Conservation (phyloP, 805 yeast species). For the Yarrowia sp. region DNA sequence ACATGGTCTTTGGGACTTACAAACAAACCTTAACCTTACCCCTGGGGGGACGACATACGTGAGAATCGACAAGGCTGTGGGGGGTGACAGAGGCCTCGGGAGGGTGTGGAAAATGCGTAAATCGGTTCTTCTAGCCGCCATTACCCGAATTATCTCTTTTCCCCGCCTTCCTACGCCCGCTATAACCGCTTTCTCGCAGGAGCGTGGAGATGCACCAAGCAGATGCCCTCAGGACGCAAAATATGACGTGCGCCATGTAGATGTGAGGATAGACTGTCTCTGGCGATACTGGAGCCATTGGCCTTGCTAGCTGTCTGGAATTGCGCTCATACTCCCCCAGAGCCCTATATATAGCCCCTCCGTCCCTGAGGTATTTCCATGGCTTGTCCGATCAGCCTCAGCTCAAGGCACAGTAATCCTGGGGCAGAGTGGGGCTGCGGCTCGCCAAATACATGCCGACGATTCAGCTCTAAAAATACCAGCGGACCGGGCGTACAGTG, state of each 20-base stretch:
- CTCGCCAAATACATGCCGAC: not conserved
- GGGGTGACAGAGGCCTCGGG: too few species aligned
- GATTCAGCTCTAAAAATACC: not conserved
- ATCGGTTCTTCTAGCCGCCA: too few species aligned
- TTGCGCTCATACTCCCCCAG: too few species aligned
- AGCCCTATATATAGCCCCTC: too few species aligned
- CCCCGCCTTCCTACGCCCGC: too few species aligned
- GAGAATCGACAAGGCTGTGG: too few species aligned
- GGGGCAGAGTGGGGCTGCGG: not conserved
- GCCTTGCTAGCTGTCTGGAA: too few species aligned
- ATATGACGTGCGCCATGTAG: constrained; percentile 2
- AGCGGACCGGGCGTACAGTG: not conserved
- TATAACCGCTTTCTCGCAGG: too few species aligned
- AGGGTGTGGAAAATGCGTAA: too few species aligned
- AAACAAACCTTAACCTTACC: constrained; percentile 21
- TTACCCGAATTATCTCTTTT: too few species aligned
- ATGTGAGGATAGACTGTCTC: not conserved
- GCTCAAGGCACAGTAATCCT: not conserved
- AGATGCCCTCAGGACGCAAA: constrained; percentile 10
- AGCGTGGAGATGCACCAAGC: not conserved
- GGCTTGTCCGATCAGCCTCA: not conserved
- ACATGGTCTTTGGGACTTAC: constrained; percentile 18
- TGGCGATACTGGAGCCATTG: too few species aligned
- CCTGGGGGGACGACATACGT: constrained; percentile 1
- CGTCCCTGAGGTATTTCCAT: too few species aligned